phyloP scores from a whole-genome alignment of 2,329 filamentous ascomycete species.

The Phialophora expanda region DNA sequence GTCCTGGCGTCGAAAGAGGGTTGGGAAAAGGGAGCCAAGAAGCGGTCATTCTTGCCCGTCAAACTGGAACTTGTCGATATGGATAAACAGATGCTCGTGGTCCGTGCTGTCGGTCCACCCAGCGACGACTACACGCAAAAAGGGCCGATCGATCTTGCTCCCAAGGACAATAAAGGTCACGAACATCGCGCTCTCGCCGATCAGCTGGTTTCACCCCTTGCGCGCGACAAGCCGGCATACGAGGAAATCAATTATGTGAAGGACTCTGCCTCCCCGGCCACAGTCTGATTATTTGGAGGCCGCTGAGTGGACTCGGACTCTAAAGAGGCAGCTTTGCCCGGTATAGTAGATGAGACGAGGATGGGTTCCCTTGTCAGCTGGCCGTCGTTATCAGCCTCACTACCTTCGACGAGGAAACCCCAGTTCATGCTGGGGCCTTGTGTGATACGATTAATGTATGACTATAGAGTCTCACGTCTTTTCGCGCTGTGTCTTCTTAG shows the following conservation, averaged over 20 bases:
- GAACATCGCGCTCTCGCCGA: not conserved
- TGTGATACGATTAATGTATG: not conserved
- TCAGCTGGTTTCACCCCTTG: not conserved
- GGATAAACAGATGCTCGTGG: slow-evolving; percentile 4
- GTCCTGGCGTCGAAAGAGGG: slow-evolving; percentile 17
- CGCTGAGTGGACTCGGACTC: not conserved
- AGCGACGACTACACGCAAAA: slow-evolving; percentile 16
- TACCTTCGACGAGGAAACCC: not conserved
- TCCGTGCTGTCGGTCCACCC: slow-evolving; percentile 19
- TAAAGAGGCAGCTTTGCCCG: not conserved
- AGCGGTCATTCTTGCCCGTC: slow-evolving; percentile 9
- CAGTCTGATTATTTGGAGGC: not conserved
- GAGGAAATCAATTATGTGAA: not conserved
- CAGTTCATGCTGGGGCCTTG: not conserved
- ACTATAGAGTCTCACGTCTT: not conserved
- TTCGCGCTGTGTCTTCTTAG: not conserved
- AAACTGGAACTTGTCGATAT: slow-evolving; percentile 22
- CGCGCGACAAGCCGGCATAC: not conserved
- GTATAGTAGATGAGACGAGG: not conserved
- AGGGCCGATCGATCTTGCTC: slow-evolving; percentile 9
- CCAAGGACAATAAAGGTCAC: not conserved
- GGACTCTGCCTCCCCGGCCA: not conserved
- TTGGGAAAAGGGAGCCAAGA: slow-evolving; percentile 13
- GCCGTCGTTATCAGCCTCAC: not conserved
- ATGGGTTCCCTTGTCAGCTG: not conserved